A percentile compares a stretch with the other conserved stretches of the same genome.
Conservation (phyloP, 176 grass and related monocot genomes). For the Microstegium vimineum region DNA sequence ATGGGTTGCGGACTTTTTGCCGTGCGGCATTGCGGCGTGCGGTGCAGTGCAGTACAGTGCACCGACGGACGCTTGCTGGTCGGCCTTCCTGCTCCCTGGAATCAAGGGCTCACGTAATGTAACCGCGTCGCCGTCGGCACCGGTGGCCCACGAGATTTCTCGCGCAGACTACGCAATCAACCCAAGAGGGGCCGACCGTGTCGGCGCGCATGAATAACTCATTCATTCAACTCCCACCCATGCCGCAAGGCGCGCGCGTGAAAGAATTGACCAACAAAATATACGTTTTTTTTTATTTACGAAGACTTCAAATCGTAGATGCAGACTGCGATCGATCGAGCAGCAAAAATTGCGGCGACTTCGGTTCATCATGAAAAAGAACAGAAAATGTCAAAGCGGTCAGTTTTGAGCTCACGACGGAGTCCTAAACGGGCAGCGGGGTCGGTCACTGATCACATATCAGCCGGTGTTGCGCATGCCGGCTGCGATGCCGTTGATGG, state of each 20-base stretch:
- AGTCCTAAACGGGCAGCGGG: no score
- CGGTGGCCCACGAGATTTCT: not conserved
- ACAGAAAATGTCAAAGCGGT: not conserved
- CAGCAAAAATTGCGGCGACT: not conserved
- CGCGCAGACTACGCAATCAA: not conserved
- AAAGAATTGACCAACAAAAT: not conserved
- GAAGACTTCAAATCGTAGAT: not conserved
- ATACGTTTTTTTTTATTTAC: no score
- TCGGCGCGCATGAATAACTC: not conserved
- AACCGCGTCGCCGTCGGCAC: not conserved
- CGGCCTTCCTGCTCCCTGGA: not conserved
- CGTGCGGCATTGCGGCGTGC: not conserved
- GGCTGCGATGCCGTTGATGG: constrained; percentile 90
- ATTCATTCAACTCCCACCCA: not conserved
- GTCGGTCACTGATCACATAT: no score
- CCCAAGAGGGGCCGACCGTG: not conserved
- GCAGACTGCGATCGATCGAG: not conserved
- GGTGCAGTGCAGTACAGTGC: no score
- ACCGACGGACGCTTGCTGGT: not conserved
- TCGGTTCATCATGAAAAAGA: not conserved
- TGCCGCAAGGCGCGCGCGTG: not conserved
- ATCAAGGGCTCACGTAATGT: no score
- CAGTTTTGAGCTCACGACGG: not conserved
- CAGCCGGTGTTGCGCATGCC: constrained; percentile 97
- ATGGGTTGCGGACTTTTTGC: not conserved